A percentile compares a stretch with the other conserved stretches of the same genome.
These are phyloP conservation scores for Fonsecaea nubica DNA, from an alignment of 2,329 filamentous ascomycete genomes.

Conservation along the genomic window DNA sequence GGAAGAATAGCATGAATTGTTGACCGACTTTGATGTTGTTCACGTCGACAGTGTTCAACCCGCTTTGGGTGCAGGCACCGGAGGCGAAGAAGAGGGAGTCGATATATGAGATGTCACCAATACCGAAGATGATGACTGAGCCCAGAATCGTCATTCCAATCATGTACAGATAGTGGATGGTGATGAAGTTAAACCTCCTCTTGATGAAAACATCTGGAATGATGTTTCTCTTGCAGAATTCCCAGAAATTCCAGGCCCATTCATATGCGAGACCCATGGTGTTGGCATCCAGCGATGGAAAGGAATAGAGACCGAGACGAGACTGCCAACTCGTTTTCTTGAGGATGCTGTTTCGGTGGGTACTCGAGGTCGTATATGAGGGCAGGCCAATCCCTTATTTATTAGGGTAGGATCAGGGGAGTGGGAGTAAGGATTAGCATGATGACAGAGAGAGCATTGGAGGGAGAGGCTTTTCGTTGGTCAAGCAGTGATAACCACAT, in stretches of 20 bases:
- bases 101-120: constrained; percentile 72
- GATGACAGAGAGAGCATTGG: background rate
- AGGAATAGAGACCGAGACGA: background rate
- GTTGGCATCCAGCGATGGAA: background rate
- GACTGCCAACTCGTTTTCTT: background rate
- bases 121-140: constrained; percentile 77
- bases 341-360: background rate
- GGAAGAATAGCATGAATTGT: constrained; percentile 74
- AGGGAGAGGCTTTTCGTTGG: background rate
- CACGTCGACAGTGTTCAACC: constrained; percentile 77
- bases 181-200: constrained; percentile 54
- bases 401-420: background rate
- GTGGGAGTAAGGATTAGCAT: background rate
- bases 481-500: constrained; percentile 2
- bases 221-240: constrained; percentile 45
- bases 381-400: background rate
- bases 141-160: constrained; percentile 73
- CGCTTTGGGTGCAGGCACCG: constrained; percentile 88
- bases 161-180: constrained; percentile 73
- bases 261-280: background rate
- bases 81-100: constrained; percentile 89
- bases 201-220: constrained; percentile 48
- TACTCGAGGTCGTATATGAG: background rate
- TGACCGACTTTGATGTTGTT: constrained; percentile 74
- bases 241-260: constrained; percentile 25